Evolutionary conservation across 2,329 filamentous ascomycete genomes (phyloP), one percentile per base, ranked within the genome.

Genomic region (Grosmannia serpens): DNA sequence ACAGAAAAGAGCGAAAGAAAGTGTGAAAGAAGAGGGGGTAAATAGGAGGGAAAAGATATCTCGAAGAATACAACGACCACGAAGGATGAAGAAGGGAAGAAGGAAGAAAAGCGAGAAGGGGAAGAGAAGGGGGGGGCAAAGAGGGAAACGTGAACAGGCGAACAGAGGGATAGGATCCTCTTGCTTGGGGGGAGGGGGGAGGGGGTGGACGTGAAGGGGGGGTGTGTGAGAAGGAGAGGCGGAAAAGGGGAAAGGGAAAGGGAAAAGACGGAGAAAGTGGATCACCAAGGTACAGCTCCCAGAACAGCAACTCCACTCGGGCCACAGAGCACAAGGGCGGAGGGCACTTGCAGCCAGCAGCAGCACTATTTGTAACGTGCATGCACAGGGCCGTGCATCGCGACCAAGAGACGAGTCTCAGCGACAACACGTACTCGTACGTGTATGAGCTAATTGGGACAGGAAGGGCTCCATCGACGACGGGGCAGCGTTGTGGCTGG

Each of bases 1-100:
- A 53, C 22, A 57, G 24, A 51, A 57, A 70, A 57, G 35, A 54
- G 56, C 38, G 65, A 67, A 71, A 71, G 65, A 66, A 68, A 52
- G 60, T 60, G 49, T 77, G 69, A 70, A 74, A 74, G 71, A 67
- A 67, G 74, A 70, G 67, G 57, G 59, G 58, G 53, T 55, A 51
- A 61, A 50, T 31, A 46, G 31, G 46, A 47, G 17, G 44, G 29
- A 56, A 33, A 38, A 29, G 58, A 53, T 54, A 49, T 56, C 56
- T 59, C 57, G 60, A 62, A 58, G 57, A 60, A 44, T 38, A 47
- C 49, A 59, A 56, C 62, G 64, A 64, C 60, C 64, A 74, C 75
- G 73, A 59, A 58, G 60, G 63, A 63, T 63, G 60, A 53, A 53
- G 55, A 56, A 55, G 50, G 17, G 29, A 54, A 54, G 57, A 44